Evolutionary conservation across 2,329 filamentous ascomycete genomes (phyloP), one percentile per base, ranked within the genome.

Genomic region (Torrubiella hemipterigena): DNA sequence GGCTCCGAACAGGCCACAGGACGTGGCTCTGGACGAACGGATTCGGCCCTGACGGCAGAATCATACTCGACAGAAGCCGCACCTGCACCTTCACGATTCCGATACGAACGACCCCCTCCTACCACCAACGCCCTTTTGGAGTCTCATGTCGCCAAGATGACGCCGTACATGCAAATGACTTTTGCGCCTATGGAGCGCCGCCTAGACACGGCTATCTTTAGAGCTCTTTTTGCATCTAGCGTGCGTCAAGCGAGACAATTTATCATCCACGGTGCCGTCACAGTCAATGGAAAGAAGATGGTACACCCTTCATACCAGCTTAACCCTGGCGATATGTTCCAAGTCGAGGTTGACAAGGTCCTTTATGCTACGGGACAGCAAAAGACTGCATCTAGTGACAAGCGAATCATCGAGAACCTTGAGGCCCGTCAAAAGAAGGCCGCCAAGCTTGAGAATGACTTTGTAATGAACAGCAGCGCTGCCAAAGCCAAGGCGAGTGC

Each of bases 241-340:
- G 74, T 83, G 21, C 72, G 87, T 43, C 91, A 98, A 58, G 93
- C 93, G 11, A 76, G 89, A 43, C 89, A 96, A 46, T 93, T 96
- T 50, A 83, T 93, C 36, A 73, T 93, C 17, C 91, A 98, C 56
- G 91, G 91, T 17, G 77, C 77, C 37, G 91, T 98, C 39, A 93
- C 77, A 49, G 91, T 98, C 51, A 98, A 98, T 62, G 91, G 91
- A 40, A 86, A 93, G 60, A 87, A 86, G 75, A 94, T 96, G 82
- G 68, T 72, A 40, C 83, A 91, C 50, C 87, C 91, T 7, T 81
- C 85, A 33, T 98, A 98, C 56, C 77, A 86, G 42, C 72, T 98
- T 23, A 98, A 98, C 56, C 93, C 91, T 3, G 91, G 91, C 44
- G 91, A 98, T 54, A 84, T 98, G 76, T 98, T 98, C 67, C 85